phyloP scores from a whole-genome alignment of 768 basidiomycete species.

The Grammothele lineata region DNA sequence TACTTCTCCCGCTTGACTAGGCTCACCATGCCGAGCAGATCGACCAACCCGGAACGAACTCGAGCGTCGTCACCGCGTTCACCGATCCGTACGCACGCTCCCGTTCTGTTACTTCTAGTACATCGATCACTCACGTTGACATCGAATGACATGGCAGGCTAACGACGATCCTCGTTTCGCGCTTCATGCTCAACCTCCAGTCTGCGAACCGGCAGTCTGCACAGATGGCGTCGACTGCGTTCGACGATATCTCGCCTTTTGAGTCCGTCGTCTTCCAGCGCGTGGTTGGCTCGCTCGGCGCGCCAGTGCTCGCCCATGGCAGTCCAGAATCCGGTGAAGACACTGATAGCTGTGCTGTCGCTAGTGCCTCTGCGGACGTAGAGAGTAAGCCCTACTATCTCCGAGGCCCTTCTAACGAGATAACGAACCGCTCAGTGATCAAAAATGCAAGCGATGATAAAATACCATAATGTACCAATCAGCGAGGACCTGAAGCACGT shows the following conservation, averaged over 20 bases:
- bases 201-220: neutral
- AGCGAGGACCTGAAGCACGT: too few relatives aligned
- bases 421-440: too few relatives aligned
- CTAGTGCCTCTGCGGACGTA: too few relatives aligned
- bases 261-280: neutral
- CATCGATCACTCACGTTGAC: neutral
- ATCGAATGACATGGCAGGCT: neutral
- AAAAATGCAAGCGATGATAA: too few relatives aligned
- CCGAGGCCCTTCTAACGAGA: too few relatives aligned
- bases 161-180: neutral
- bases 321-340: too few relatives aligned
- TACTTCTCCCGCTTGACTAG: neutral
- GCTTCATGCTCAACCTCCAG: slow-evolving; percentile 1
- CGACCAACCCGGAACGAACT: neutral
- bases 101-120: neutral
- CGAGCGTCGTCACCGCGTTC: neutral
- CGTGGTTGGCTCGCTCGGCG: neutral
- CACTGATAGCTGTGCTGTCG: too few relatives aligned
- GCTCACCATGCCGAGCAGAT: neutral
- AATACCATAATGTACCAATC: too few relatives aligned
- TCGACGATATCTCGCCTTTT: neutral
- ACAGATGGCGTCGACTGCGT: neutral
- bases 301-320: neutral
- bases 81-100: neutral
- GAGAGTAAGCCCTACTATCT: too few relatives aligned